These are phyloP conservation scores for Chenopodium quinoa DNA, from an alignment of 148 eudicot genomes.

Conservation along the genomic window DNA sequence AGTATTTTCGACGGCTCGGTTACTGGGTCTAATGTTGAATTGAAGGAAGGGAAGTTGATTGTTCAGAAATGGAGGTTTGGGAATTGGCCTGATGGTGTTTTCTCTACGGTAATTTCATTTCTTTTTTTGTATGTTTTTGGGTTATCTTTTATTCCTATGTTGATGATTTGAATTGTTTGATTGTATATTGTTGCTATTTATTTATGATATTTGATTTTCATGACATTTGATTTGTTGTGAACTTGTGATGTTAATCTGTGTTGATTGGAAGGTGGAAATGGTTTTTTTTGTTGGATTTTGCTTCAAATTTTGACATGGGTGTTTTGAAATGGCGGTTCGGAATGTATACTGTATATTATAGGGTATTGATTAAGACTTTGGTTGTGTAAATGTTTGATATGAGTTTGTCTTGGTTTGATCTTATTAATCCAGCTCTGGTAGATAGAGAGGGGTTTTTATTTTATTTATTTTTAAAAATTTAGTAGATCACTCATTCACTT, in stretches of 20 bases:
- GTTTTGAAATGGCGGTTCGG: not conserved
- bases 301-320: not conserved
- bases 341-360: not conserved
- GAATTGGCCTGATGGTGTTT: slow-evolving; percentile 85
- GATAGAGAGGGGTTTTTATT: too few species aligned
- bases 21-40: slow-evolving; percentile 68
- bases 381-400: not conserved
- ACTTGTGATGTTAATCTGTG: not conserved
- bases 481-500: too few species aligned
- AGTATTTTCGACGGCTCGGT: slow-evolving; percentile 89
- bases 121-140: too few species aligned
- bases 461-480: too few species aligned
- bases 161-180: not conserved
- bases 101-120: slow-evolving; percentile 56
- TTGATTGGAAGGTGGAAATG: not conserved
- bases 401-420: not conserved
- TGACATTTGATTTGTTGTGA: not conserved
- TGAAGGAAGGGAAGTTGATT: slow-evolving; percentile 83
- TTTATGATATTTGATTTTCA: not conserved
- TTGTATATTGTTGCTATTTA: not conserved
- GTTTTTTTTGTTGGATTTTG: not conserved
- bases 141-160: too few species aligned
- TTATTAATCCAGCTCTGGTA: too few species aligned
- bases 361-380: not conserved
- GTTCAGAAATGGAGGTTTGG: slow-evolving; percentile 98